Conservation (phyloP, 805 yeast genomes). For the Barnettozyma wickerhamii region DNA sequence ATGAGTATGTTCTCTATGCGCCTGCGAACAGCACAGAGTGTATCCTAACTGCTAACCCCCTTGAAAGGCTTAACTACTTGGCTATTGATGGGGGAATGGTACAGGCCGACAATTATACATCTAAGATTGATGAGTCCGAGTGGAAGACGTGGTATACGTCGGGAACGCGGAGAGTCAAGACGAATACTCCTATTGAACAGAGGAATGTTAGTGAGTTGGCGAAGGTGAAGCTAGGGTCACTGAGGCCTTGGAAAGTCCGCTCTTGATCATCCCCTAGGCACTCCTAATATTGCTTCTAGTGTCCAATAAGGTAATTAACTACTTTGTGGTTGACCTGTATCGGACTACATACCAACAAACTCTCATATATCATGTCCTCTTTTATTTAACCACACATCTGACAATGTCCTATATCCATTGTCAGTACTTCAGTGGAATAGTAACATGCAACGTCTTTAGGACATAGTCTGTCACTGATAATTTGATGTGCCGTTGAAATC, state of each 20-base stretch:
- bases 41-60: neutral
- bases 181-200: neutral
- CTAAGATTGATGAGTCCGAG: neutral
- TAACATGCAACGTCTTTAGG: too few species aligned
- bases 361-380: too few species aligned
- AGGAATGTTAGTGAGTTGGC: neutral
- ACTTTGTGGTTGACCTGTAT: too few species aligned
- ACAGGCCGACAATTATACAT: neutral
- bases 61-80: neutral
- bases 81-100: neutral
- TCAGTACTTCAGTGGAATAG: too few species aligned
- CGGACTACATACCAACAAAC: too few species aligned
- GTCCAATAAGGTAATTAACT: too few species aligned
- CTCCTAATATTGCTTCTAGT: neutral
- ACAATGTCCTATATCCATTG: too few species aligned
- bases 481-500: too few species aligned
- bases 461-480: too few species aligned
- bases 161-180: neutral
- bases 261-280: neutral
- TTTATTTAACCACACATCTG: too few species aligned
- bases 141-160: neutral
- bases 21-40: neutral
- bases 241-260: slow-evolving; percentile 1
- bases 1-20: neutral
- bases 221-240: neutral